Evolutionary conservation across 1,139 yeast species (phyloP).

Genomic region (Geotrichum citri-aurantii): DNA sequence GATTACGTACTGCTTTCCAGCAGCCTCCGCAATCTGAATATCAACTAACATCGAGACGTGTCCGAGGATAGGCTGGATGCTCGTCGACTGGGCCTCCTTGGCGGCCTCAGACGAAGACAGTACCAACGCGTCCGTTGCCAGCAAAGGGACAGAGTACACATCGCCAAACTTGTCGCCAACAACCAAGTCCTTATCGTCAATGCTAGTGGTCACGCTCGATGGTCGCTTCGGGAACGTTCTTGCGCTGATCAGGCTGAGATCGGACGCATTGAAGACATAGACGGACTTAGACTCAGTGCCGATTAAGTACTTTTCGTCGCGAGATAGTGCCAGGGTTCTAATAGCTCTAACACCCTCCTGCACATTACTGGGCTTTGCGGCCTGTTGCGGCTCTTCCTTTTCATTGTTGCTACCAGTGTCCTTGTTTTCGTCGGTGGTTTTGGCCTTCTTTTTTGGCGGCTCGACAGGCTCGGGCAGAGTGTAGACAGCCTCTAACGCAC

Average conservation of each 20-base stretch:
- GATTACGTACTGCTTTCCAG: constrained; percentile 51
- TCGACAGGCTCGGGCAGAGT: constrained; percentile 4
- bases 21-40: constrained; percentile 44
- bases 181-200: constrained; percentile 47
- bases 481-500: constrained; percentile 15
- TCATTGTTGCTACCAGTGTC: background rate
- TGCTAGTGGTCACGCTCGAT: constrained; percentile 59
- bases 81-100: constrained; percentile 7
- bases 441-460: constrained; percentile 16
- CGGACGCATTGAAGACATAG: constrained; percentile 41
- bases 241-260: constrained; percentile 54
- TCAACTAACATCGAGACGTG: constrained; percentile 96
- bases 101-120: constrained; percentile 18
- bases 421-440: constrained; percentile 15
- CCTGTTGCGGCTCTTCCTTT: background rate
- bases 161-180: constrained; percentile 98
- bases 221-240: constrained; percentile 88
- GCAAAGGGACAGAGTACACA: constrained; percentile 57
- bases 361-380: constrained; percentile 2
- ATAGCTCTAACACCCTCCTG: constrained; percentile 33
- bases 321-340: constrained; percentile 43
- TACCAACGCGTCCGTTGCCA: constrained; percentile 20
- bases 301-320: constrained; percentile 51
- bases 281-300: constrained; percentile 81
- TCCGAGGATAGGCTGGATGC: constrained; percentile 67